Conservation (phyloP, 1,284 basidiomycete species). For the Apiotrichum laibachii region DNA sequence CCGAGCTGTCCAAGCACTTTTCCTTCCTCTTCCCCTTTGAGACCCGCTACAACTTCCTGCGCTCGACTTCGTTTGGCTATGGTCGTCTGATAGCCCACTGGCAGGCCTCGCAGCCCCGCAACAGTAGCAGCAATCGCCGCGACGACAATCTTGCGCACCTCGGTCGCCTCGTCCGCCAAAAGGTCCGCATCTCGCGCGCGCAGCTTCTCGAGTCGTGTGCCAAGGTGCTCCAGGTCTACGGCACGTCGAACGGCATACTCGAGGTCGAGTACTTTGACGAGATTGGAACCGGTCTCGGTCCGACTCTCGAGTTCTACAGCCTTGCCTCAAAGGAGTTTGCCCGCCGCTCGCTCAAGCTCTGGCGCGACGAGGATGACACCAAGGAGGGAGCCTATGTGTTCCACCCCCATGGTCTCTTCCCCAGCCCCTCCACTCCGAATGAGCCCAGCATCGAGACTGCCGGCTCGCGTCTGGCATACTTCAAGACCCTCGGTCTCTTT, state of each 20-base stretch:
- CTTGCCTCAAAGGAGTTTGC: conserved; percentile 92
- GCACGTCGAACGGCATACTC: conserved; percentile 78
- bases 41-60: conserved; percentile 92
- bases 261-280: conserved; percentile 99
- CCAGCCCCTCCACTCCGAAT: conserved; percentile 69
- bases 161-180: conserved; percentile 88
- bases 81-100: conserved; percentile 85
- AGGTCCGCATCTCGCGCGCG: conserved; percentile 91
- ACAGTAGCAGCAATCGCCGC: conserved; percentile 68
- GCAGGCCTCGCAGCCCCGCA: conserved; percentile 73
- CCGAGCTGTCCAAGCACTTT: conserved; percentile 89
- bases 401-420: conserved; percentile 83
- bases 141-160: conserved; percentile 90
- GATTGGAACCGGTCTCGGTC: conserved; percentile 95
- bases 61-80: conserved; percentile 96
- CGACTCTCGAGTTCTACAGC: conserved; percentile 97
- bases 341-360: conserved; percentile 77
- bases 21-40: conserved; percentile 98
- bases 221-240: conserved; percentile 97
- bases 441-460: conserved; percentile 46
- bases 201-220: conserved; percentile 95
- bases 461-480: conserved; percentile 61
- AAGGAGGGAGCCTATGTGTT: conserved; percentile 67
- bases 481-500: conserved; percentile 90
- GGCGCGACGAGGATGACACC: conserved; percentile 77